Percentiles rank a stretch among this genome's conserved stretches.
phyloP scores from a whole-genome alignment of 129 eudicot genomes.

The Deinandra increscens region DNA sequence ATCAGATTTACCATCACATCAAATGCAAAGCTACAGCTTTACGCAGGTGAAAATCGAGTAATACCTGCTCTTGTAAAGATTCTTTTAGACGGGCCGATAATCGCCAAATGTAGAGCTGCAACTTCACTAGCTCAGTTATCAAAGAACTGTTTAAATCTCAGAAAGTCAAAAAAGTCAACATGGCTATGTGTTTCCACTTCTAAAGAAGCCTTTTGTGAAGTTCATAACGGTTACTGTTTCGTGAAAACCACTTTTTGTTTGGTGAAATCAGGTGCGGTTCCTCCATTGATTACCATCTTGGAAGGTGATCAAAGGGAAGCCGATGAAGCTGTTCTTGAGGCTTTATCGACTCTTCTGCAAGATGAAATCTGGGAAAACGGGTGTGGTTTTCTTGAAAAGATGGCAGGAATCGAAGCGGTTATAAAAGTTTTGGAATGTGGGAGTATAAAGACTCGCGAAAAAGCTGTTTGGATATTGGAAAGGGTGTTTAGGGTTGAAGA shows the following conservation, averaged over 20 bases:
- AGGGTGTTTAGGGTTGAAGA: constrained; percentile 61
- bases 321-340: constrained; percentile 66
- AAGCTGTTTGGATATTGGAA: constrained; percentile 77
- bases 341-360: constrained; percentile 60
- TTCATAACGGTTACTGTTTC: constrained; percentile 63
- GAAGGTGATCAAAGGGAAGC: constrained; percentile 62
- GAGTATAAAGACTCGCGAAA: constrained; percentile 58
- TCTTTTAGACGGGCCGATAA: constrained; percentile 44
- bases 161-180: constrained; percentile 44
- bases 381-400: constrained; percentile 41
- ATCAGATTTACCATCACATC: constrained; percentile 68
- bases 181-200: constrained; percentile 72
- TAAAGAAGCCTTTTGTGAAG: constrained; percentile 51
- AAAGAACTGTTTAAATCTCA: constrained; percentile 41
- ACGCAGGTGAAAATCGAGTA: constrained; percentile 58
- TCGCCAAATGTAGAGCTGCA: constrained; percentile 66
- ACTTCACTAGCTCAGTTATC: constrained; percentile 71
- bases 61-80: constrained; percentile 62
- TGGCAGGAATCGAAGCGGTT: constrained; percentile 42
- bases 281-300: constrained; percentile 50
- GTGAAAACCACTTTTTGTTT: constrained; percentile 64
- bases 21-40: constrained; percentile 55
- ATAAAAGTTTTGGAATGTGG: constrained; percentile 57
- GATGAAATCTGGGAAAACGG: constrained; percentile 86
- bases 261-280: constrained; percentile 63